A percentile compares a stretch with the other conserved stretches of the same genome.
Evolutionary conservation across 2,329 filamentous ascomycete genomes (phyloP).

Genomic region (Colletotrichum horii): DNA sequence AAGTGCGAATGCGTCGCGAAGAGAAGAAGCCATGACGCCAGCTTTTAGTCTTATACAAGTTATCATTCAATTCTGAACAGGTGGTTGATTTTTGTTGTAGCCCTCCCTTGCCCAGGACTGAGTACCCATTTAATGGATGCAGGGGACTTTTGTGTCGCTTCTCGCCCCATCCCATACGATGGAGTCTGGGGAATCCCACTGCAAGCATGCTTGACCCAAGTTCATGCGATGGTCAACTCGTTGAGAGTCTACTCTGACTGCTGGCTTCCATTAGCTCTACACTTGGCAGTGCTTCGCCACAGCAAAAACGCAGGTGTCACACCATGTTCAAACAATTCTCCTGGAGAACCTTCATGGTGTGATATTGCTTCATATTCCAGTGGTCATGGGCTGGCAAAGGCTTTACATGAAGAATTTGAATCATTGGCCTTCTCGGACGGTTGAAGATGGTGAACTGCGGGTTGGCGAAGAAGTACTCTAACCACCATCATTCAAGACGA

Average conservation of each 20-base stretch:
- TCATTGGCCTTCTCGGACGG: too few species aligned
- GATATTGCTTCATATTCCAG: too few species aligned
- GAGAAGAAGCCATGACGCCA: not conserved
- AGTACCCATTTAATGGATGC: not conserved
- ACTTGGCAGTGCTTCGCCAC: not conserved
- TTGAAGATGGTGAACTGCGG: too few species aligned
- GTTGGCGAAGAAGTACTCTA: too few species aligned
- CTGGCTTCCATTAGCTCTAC: not conserved
- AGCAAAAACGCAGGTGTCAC: too few species aligned
- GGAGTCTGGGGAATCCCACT: not conserved
- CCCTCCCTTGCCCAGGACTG: not conserved
- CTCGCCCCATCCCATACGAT: not conserved
- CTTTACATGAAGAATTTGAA: too few species aligned
- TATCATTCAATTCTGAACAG: not conserved
- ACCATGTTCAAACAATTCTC: too few species aligned
- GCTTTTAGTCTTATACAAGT: not conserved
- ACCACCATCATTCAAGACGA: too few species aligned
- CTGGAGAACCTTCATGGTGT: too few species aligned
- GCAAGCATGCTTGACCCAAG: not conserved
- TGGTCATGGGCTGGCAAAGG: too few species aligned
- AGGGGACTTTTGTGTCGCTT: not conserved
- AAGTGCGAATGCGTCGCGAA: not conserved
- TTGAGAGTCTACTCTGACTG: rapidly evolving
- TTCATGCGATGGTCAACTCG: not conserved
- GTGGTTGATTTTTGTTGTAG: not conserved